Conservation (phyloP, 2,329 filamentous ascomycete species). For the Microdochium bolleyi region DNA sequence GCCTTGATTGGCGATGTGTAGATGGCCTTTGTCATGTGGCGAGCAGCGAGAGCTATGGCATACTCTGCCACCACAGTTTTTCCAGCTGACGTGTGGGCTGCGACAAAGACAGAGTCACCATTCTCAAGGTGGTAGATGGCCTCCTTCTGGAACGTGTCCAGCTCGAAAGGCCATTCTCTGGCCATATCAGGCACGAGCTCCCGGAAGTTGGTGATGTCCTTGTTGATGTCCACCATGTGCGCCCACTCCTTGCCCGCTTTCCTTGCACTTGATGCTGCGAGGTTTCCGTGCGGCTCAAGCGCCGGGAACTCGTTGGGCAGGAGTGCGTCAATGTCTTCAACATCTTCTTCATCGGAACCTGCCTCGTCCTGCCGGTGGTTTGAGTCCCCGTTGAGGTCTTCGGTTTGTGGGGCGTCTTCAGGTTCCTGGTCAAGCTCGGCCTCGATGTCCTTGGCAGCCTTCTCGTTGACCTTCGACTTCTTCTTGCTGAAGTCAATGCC, state of each 20-base stretch:
- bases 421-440: slow-evolving; percentile 42
- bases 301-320: slow-evolving; percentile 91
- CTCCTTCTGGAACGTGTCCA: slow-evolving; percentile 98
- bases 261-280: slow-evolving; percentile 63
- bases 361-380: slow-evolving; percentile 15
- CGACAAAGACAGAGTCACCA: slow-evolving; percentile 95
- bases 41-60: slow-evolving; percentile 90
- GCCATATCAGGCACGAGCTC: slow-evolving; percentile 97
- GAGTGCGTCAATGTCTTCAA: slow-evolving; percentile 71
- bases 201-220: slow-evolving; percentile 86
- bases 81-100: slow-evolving; percentile 92
- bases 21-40: slow-evolving; percentile 99
- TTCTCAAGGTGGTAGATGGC: slow-evolving; percentile 95
- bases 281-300: slow-evolving; percentile 71
- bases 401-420: slow-evolving; percentile 22
- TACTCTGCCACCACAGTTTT: slow-evolving; percentile 99
- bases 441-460: slow-evolving; percentile 54
- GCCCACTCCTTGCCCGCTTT: slow-evolving; percentile 86
- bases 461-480: slow-evolving; percentile 45
- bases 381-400: slow-evolving; percentile 15
- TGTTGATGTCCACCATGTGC: slow-evolving; percentile 94
- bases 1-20: slow-evolving; percentile 99
- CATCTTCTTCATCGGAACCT: slow-evolving; percentile 32
- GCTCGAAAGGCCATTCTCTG: slow-evolving; percentile 89
- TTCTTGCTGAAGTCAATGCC: slow-evolving; percentile 66